A percentile compares a stretch with the other conserved stretches of the same genome.
Evolutionary conservation across 2,329 filamentous ascomycete genomes (phyloP).

Genomic region (Venturiaceae sp.): DNA sequence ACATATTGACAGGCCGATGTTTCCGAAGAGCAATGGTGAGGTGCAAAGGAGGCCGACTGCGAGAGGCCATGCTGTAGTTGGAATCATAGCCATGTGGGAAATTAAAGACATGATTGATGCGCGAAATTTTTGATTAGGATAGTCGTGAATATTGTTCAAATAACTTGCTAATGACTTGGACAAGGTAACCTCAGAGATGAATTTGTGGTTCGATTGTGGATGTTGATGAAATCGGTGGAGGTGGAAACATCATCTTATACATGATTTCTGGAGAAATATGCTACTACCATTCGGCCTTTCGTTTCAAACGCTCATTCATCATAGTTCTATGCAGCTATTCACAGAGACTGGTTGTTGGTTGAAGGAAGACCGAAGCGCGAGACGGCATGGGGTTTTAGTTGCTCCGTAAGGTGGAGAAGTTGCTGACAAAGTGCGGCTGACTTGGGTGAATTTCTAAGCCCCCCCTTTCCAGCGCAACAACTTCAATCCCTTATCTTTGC

Average conservation of each 20-base stretch:
- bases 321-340: not conserved
- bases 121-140: too few species aligned
- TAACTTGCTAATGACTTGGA: too few species aligned
- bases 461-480: too few species aligned
- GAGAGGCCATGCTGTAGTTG: not conserved
- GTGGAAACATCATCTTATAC: too few species aligned
- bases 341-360: not conserved
- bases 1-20: not conserved
- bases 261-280: too few species aligned
- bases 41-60: not conserved
- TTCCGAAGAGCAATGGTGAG: not conserved
- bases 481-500: too few species aligned
- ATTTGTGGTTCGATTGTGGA: not conserved
- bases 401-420: not conserved
- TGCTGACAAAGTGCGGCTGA: not conserved
- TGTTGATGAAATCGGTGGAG: too few species aligned
- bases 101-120: not conserved
- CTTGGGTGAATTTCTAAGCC: too few species aligned
- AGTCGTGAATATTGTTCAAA: too few species aligned
- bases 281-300: too few species aligned
- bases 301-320: not conserved
- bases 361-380: not conserved
- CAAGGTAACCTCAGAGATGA: too few species aligned
- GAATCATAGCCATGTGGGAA: not conserved
- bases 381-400: not conserved